A percentile compares a stretch with the other conserved stretches of the same genome.
These are phyloP conservation scores for Thraustochytrium sp. DNA, from an alignment of 352 stramenopile genomes.

Conservation along the genomic window DNA sequence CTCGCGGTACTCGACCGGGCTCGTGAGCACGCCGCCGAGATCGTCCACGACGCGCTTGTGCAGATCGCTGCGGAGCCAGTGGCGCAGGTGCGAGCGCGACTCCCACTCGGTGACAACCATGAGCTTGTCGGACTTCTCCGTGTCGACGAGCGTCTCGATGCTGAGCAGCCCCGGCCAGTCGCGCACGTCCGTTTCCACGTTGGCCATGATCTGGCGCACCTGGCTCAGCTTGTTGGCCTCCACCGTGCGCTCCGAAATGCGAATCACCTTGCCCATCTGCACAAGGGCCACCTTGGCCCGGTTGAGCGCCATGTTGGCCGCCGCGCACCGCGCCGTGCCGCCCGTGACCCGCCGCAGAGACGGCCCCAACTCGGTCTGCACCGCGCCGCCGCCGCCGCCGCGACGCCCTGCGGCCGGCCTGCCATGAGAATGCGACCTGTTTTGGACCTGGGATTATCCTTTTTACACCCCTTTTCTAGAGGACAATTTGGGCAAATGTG, in stretches of 20 bases:
- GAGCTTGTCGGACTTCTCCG: neutral
- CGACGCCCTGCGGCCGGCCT: too few relatives aligned
- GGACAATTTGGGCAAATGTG: too few relatives aligned
- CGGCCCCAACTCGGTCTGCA: too few relatives aligned
- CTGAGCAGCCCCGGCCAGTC: slow-evolving; percentile 22
- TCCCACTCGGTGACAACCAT: slow-evolving; percentile 40
- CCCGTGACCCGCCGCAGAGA: too few relatives aligned
- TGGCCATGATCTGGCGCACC: neutral
- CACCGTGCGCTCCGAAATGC: slow-evolving; percentile 26
- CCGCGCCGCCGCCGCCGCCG: too few relatives aligned
- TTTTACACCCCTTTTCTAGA: too few relatives aligned
- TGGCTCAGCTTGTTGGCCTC: neutral
- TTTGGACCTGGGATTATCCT: too few relatives aligned
- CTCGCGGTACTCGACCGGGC: slow-evolving; percentile 28
- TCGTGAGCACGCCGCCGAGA: neutral
- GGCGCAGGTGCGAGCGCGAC: neutral
- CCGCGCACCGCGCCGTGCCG: too few relatives aligned
- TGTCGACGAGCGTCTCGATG: slow-evolving; percentile 39
- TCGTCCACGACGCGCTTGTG: slow-evolving; percentile 19
- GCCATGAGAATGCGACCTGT: too few relatives aligned
- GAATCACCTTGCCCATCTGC: slow-evolving; percentile 32
- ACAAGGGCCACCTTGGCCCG: slow-evolving; percentile 30
- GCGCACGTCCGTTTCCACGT: slow-evolving; percentile 15
- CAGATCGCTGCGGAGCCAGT: slow-evolving; percentile 26
- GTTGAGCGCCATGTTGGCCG: neutral